phyloP scores from a whole-genome alignment of 169 alveolate species.

The Plasmodium gonderi region DNA sequence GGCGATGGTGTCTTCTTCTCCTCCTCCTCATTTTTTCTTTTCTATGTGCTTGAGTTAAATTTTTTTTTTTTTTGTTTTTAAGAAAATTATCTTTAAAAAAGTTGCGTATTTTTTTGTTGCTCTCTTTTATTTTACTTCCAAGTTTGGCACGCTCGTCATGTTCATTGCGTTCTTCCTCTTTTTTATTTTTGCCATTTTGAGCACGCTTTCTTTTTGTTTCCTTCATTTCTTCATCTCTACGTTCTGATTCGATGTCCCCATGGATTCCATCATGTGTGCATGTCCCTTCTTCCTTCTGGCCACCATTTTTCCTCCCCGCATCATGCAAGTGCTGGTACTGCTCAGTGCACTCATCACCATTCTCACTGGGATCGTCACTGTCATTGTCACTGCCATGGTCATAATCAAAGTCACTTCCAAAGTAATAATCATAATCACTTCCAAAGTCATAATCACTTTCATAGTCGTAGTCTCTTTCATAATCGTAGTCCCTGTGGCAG shows the following conservation, averaged over 20 bases:
- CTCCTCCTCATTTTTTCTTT: background rate
- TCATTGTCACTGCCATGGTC: background rate
- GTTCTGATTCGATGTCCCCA: background rate
- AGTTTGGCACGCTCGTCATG: background rate
- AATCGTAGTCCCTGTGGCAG: background rate
- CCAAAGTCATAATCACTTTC: background rate
- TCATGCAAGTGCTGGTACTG: background rate
- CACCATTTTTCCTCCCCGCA: background rate
- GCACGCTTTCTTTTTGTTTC: background rate
- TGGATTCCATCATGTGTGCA: background rate
- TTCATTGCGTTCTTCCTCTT: constrained; percentile 8
- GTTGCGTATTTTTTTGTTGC: constrained; percentile 20
- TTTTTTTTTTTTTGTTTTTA: constrained; percentile 31
- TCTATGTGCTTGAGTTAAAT: background rate
- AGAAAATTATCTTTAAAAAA: constrained; percentile 53
- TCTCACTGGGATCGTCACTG: background rate
- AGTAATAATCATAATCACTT: background rate
- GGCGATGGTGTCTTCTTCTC: background rate
- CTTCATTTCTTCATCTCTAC: background rate
- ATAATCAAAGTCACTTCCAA: background rate
- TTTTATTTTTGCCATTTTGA: background rate
- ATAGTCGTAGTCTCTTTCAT: background rate
- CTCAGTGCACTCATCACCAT: background rate
- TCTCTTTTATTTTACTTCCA: constrained; percentile 33
- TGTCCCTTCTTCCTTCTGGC: background rate